Conservation (phyloP, 2,329 filamentous ascomycete genomes). For the Colletotrichum destructivum region DNA sequence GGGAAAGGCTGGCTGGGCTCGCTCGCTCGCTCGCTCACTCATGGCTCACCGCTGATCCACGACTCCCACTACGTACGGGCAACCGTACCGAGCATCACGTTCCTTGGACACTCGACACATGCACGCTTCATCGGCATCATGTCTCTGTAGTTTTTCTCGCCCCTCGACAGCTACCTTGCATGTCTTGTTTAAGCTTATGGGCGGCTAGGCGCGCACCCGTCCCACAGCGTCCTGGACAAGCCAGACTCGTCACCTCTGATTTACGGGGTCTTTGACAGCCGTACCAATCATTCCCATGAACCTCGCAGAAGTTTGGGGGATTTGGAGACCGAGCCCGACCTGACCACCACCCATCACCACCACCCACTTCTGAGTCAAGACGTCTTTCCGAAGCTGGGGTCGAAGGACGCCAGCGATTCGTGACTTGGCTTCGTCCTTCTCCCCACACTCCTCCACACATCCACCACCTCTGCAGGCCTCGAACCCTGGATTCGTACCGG, state of each 20-base stretch:
- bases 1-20: neutral
- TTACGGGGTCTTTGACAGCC: slow-evolving; percentile 21
- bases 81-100: neutral
- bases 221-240: slow-evolving; percentile 12
- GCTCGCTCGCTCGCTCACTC: neutral
- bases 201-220: slow-evolving; percentile 38
- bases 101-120: neutral
- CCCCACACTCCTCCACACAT: slow-evolving; percentile 41
- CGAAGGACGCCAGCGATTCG: slow-evolving; percentile 13
- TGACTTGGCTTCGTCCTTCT: slow-evolving; percentile 33
- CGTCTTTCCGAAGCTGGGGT: slow-evolving; percentile 18
- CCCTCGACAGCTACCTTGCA: slow-evolving; percentile 23
- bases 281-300: slow-evolving; percentile 37
- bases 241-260: neutral
- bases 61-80: neutral
- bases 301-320: slow-evolving; percentile 27
- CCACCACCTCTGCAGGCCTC: slow-evolving; percentile 35
- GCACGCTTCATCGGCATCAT: neutral
- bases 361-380: slow-evolving; percentile 36
- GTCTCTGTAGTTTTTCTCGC: neutral
- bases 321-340: slow-evolving; percentile 26
- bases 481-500: slow-evolving; percentile 33
- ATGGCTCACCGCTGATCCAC: slow-evolving; percentile 13
- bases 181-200: slow-evolving; percentile 37
- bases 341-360: neutral